A percentile compares a stretch with the other conserved stretches of the same genome.
phyloP scores from a whole-genome alignment of 2,329 filamentous ascomycete species.

The Paecilomyces sp. region DNA sequence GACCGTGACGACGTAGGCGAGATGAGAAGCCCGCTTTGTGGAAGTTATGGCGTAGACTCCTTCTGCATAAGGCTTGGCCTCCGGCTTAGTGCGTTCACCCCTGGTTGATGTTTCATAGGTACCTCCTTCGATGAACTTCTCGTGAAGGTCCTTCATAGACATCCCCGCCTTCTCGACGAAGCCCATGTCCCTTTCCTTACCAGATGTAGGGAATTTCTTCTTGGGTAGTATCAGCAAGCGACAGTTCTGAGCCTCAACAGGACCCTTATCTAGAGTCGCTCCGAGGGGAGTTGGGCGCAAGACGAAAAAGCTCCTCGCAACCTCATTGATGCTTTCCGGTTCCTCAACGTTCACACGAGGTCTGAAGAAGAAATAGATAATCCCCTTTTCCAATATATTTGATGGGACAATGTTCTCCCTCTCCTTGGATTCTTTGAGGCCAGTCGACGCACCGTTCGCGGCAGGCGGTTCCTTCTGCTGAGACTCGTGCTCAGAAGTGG shows the following conservation, averaged over 20 bases:
- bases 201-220: constrained; percentile 67
- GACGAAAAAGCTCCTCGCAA: constrained; percentile 72
- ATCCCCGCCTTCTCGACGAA: constrained; percentile 72
- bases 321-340: constrained; percentile 61
- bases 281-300: constrained; percentile 64
- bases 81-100: constrained; percentile 60
- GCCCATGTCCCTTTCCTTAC: constrained; percentile 65
- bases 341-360: constrained; percentile 67
- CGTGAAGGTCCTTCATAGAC: constrained; percentile 62
- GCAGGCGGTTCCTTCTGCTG: constrained; percentile 4
- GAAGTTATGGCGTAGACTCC: constrained; percentile 77
- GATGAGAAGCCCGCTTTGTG: constrained; percentile 63
- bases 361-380: constrained; percentile 87
- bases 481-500: not conserved
- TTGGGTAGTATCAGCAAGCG: constrained; percentile 75
- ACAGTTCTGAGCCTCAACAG: constrained; percentile 53
- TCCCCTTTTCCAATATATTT: constrained; percentile 74
- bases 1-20: constrained; percentile 73
- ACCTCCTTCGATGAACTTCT: constrained; percentile 58
- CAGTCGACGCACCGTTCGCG: constrained; percentile 19
- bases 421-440: constrained; percentile 44
- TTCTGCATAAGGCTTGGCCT: constrained; percentile 70
- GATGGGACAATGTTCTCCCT: constrained; percentile 48
- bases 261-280: constrained; percentile 58
- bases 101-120: constrained; percentile 71